phyloP scores from a whole-genome alignment of 1,284 basidiomycete species.

The Ustilago esculenta region DNA sequence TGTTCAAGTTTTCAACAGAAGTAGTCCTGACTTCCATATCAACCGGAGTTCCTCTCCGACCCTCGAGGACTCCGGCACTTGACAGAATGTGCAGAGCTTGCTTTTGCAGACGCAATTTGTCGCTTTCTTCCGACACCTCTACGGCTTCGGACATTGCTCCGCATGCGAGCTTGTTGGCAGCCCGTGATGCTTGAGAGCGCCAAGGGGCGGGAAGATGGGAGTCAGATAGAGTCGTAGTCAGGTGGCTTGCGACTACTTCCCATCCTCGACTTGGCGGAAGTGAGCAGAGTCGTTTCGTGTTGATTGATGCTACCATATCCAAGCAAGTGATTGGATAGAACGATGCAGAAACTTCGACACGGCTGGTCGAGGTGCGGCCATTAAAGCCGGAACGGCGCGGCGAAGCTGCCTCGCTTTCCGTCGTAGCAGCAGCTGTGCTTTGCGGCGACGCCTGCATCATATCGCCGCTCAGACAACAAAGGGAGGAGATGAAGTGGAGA shows the following conservation, averaged over 20 bases:
- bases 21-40: constrained; percentile 80
- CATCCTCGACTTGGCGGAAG: constrained; percentile 83
- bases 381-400: constrained; percentile 21
- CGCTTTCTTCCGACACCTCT: constrained; percentile 29
- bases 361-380: neutral
- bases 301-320: constrained; percentile 80
- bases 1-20: constrained; percentile 86
- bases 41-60: constrained; percentile 60
- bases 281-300: constrained; percentile 84
- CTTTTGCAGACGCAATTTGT: constrained; percentile 77
- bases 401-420: constrained; percentile 4
- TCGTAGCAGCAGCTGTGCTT: constrained; percentile 1
- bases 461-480: constrained; percentile 80
- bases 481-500: constrained; percentile 79
- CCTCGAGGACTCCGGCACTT: constrained; percentile 77
- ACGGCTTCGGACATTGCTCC: constrained; percentile 71
- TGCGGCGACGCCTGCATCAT: constrained; percentile 12
- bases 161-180: constrained; percentile 73
- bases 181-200: constrained; percentile 85
- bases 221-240: constrained; percentile 78
- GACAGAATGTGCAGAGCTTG: constrained; percentile 84
- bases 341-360: neutral
- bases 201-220: constrained; percentile 78
- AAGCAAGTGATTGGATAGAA: constrained; percentile 84
- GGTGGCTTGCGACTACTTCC: constrained; percentile 80